phyloP scores from a whole-genome alignment of 2,329 filamentous ascomycete genomes.

The Talaromyces atroroseus region DNA sequence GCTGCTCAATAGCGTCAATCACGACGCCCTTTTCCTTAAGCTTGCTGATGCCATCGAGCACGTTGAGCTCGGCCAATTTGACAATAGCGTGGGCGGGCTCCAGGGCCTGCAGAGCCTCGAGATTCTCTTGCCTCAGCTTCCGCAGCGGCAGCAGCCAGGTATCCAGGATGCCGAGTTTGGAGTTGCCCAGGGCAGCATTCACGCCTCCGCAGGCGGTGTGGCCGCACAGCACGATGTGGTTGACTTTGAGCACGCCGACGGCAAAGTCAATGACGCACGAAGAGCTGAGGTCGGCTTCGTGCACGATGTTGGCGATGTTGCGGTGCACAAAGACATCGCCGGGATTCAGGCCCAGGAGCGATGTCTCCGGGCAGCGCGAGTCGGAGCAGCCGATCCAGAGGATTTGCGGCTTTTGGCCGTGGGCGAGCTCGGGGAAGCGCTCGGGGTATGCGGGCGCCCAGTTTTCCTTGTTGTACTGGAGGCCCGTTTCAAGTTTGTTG shows the following conservation, averaged over 20 bases:
- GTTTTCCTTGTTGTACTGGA: slow-evolving; percentile 60
- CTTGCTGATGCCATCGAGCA: slow-evolving; percentile 61
- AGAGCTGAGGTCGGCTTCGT: slow-evolving; percentile 68
- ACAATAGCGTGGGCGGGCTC: slow-evolving; percentile 46
- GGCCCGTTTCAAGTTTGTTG: slow-evolving; percentile 57
- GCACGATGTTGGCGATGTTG: slow-evolving; percentile 82
- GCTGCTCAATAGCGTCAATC: slow-evolving; percentile 63
- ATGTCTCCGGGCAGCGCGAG: slow-evolving; percentile 78
- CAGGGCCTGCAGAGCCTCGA: slow-evolving; percentile 45
- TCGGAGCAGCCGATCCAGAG: slow-evolving; percentile 86
- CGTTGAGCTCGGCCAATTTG: slow-evolving; percentile 71
- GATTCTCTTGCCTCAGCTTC: slow-evolving; percentile 50
- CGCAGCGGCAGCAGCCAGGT: slow-evolving; percentile 57
- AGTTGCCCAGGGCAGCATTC: slow-evolving; percentile 50
- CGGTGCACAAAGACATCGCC: slow-evolving; percentile 86
- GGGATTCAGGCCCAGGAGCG: slow-evolving; percentile 68
- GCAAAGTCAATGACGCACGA: slow-evolving; percentile 74
- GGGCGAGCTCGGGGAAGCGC: slow-evolving; percentile 63
- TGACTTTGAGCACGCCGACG: slow-evolving; percentile 63
- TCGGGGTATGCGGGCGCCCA: slow-evolving; percentile 67
- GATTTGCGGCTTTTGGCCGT: slow-evolving; percentile 58
- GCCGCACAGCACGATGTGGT: slow-evolving; percentile 57
- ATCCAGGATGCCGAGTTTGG: slow-evolving; percentile 55
- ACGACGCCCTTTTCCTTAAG: slow-evolving; percentile 65
- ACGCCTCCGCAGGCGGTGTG: slow-evolving; percentile 59